A percentile compares a stretch with the other conserved stretches of the same genome.
These are phyloP conservation scores for Capsicum chinense DNA, from an alignment of 257 asterid species.

Conservation along the genomic window DNA sequence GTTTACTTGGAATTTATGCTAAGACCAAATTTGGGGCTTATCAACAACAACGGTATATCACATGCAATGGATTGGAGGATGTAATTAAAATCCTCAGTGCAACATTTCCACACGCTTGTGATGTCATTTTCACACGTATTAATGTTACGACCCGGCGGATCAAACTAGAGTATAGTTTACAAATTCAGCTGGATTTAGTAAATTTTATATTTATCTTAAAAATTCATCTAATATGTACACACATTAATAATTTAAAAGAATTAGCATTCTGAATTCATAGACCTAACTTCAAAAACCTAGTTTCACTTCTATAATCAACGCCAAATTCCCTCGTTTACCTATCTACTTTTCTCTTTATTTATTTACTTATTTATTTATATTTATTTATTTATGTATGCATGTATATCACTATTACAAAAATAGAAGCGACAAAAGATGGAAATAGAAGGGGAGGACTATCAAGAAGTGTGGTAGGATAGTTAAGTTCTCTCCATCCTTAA, in stretches of 20 bases:
- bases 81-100: neutral
- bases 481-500: neutral
- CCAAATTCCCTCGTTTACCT: neutral
- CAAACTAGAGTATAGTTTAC: neutral
- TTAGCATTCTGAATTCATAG: neutral
- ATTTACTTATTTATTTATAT: neutral
- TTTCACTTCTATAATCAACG: neutral
- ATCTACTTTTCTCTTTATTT: neutral
- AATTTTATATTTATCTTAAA: neutral
- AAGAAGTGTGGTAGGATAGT: neutral
- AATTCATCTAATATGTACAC: neutral
- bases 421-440: neutral
- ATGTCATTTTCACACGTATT: neutral
- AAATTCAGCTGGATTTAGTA: rapidly evolving
- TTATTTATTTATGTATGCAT: neutral
- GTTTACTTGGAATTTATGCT: neutral
- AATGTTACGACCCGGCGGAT: neutral
- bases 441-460: neutral
- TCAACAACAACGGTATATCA: conserved; percentile 10
- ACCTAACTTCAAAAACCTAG: neutral
- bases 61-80: neutral
- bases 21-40: neutral
- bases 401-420: neutral
- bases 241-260: neutral
- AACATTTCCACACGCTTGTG: neutral